Evolutionary conservation across 2,329 filamentous ascomycete species (phyloP).

Genomic region (Emergomyces africanus): DNA sequence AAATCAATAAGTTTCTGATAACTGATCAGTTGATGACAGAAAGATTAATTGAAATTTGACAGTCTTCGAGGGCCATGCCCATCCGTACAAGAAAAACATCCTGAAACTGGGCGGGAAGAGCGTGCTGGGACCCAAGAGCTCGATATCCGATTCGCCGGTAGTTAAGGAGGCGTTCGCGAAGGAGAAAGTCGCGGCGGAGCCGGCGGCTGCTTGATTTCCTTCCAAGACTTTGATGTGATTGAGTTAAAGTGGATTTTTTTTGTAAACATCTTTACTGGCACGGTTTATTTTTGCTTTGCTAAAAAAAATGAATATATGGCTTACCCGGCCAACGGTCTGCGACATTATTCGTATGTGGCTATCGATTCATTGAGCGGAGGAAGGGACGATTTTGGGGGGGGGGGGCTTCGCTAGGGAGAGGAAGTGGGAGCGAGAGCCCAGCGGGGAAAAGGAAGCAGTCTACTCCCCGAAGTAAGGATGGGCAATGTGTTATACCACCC

Average conservation of each 20-base stretch:
- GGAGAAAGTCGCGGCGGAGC: conserved; percentile 12
- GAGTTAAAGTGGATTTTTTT: neutral
- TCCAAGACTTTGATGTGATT: too few species aligned
- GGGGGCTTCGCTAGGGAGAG: too few species aligned
- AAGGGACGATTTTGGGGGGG: neutral
- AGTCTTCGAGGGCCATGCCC: conserved; percentile 83
- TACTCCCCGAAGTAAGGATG: neutral
- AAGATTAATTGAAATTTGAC: too few species aligned
- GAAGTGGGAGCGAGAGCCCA: neutral
- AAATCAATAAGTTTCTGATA: too few species aligned
- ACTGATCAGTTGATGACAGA: too few species aligned
- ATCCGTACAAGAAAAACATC: conserved; percentile 86
- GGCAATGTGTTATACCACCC: neutral
- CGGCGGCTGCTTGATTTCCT: conserved; percentile 11
- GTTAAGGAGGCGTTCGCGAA: conserved; percentile 26
- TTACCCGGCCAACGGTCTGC: conserved; percentile 33
- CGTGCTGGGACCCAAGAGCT: conserved; percentile 7
- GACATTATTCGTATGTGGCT: conserved; percentile 24
- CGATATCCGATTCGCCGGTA: conserved; percentile 22
- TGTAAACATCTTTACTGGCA: too few species aligned
- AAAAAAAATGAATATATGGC: neutral
- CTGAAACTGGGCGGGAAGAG: conserved; percentile 54
- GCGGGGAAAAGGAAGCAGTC: neutral
- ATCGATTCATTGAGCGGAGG: conserved; percentile 6
- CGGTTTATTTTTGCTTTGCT: too few species aligned